Conservation (phyloP, 1,139 yeast genomes). For the Taphrina communis region DNA sequence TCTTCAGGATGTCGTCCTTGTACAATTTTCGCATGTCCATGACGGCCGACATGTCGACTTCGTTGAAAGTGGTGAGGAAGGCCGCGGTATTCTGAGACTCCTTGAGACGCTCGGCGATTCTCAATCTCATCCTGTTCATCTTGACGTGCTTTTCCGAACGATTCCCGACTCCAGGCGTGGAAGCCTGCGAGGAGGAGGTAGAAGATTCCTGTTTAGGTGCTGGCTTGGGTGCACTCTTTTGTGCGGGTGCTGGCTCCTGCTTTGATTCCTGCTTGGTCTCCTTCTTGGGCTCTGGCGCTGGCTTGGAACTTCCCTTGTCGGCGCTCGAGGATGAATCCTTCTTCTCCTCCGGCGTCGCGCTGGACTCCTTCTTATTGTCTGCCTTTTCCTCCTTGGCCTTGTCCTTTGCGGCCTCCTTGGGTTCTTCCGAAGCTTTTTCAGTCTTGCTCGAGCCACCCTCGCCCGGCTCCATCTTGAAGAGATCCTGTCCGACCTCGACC, state of each 20-base stretch:
- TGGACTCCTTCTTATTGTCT: conserved; percentile 50
- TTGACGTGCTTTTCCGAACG: conserved; percentile 59
- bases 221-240: conserved; percentile 45
- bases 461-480: conserved; percentile 89
- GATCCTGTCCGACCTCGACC: conserved; percentile 94
- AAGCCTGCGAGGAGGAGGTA: conserved; percentile 47
- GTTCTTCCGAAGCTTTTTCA: conserved; percentile 46
- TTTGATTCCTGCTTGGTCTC: conserved; percentile 46
- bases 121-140: conserved; percentile 99
- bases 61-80: conserved; percentile 95
- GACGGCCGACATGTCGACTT: conserved; percentile 92
- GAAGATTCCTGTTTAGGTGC: conserved; percentile 43
- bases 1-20: conserved; percentile 94
- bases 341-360: conserved; percentile 48
- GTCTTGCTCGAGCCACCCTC: conserved; percentile 61
- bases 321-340: conserved; percentile 48
- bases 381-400: conserved; percentile 49
- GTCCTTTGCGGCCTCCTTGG: conserved; percentile 46
- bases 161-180: conserved; percentile 42
- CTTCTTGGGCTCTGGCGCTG: conserved; percentile 42
- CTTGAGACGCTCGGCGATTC: conserved; percentile 99
- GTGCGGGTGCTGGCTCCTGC: conserved; percentile 42
- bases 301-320: conserved; percentile 47
- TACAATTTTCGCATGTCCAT: conserved; percentile 94
- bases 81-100: conserved; percentile 99